Percentiles rank a stretch among this genome's conserved stretches.
Evolutionary conservation across 2,329 filamentous ascomycete genomes (phyloP).

Genomic region (Sarocladiaceae sp.): DNA sequence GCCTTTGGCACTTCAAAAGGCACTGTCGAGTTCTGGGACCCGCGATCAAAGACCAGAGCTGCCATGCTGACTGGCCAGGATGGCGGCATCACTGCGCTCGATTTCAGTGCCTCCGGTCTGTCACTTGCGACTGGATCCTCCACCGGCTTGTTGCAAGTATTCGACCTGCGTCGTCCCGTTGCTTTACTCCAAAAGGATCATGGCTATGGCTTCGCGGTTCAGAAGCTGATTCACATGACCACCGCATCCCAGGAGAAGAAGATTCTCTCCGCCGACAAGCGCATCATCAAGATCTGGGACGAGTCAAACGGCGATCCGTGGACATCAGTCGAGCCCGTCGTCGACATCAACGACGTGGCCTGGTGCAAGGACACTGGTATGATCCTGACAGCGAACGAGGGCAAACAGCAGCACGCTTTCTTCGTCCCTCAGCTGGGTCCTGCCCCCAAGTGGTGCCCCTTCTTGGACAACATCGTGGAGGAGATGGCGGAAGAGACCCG

Average conservation of each 20-base stretch:
- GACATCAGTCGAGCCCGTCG: constrained; percentile 91
- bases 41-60: constrained; percentile 73
- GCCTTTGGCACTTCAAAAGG: constrained; percentile 92
- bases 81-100: constrained; percentile 76
- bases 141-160: constrained; percentile 80
- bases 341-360: constrained; percentile 90
- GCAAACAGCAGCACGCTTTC: constrained; percentile 89
- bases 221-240: constrained; percentile 70
- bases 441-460: constrained; percentile 91
- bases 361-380: constrained; percentile 92
- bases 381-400: constrained; percentile 95
- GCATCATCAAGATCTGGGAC: constrained; percentile 97
- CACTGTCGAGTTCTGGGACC: constrained; percentile 97
- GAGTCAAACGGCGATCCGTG: constrained; percentile 75
- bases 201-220: constrained; percentile 87
- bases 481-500: constrained; percentile 86
- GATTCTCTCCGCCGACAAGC: constrained; percentile 85
- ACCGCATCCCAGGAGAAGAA: constrained; percentile 74
- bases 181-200: constrained; percentile 90
- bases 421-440: constrained; percentile 91
- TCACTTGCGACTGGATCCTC: constrained; percentile 84
- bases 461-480: constrained; percentile 95
- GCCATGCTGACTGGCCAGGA: constrained; percentile 66
- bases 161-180: constrained; percentile 82
- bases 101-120: constrained; percentile 78